phyloP scores from a whole-genome alignment of 495 filamentous ascomycete species.

The Hypoxylon rickii region DNA sequence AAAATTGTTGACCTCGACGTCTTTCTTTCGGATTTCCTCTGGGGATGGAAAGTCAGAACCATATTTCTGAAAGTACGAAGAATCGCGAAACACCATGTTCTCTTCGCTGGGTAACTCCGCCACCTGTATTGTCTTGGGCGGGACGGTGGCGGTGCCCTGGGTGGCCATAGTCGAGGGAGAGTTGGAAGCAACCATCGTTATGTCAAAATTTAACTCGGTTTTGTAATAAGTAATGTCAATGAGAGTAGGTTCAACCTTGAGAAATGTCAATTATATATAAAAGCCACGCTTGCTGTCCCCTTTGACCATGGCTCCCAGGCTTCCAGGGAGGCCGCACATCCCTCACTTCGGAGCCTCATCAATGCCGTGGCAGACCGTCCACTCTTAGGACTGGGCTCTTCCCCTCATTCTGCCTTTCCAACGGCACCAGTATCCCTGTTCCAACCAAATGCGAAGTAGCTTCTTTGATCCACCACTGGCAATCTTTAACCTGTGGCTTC shows the following conservation, averaged over 20 bases:
- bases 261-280: too few relatives aligned
- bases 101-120: conserved; percentile 4
- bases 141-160: not conserved
- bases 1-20: conserved; percentile 1
- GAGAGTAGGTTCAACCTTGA: too few relatives aligned
- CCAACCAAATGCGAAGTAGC: not conserved
- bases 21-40: conserved; percentile 1
- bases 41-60: conserved; percentile 7
- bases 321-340: not conserved
- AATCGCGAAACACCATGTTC: conserved; percentile 12
- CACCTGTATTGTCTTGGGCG: conserved; percentile 3
- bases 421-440: conserved; percentile 1
- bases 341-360: not conserved
- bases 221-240: too few relatives aligned
- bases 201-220: too few relatives aligned
- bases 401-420: not conserved
- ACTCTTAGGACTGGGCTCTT: conserved; percentile 1
- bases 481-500: conserved; percentile 7
- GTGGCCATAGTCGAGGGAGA: too few relatives aligned
- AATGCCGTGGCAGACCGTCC: conserved; percentile 7
- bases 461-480: conserved; percentile 15
- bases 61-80: conserved; percentile 3
- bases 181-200: too few relatives aligned
- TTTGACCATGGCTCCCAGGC: too few relatives aligned
- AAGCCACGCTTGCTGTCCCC: too few relatives aligned